These are phyloP conservation scores for Mycena rosella DNA, from an alignment of 768 basidiomycete species.

Conservation along the genomic window DNA sequence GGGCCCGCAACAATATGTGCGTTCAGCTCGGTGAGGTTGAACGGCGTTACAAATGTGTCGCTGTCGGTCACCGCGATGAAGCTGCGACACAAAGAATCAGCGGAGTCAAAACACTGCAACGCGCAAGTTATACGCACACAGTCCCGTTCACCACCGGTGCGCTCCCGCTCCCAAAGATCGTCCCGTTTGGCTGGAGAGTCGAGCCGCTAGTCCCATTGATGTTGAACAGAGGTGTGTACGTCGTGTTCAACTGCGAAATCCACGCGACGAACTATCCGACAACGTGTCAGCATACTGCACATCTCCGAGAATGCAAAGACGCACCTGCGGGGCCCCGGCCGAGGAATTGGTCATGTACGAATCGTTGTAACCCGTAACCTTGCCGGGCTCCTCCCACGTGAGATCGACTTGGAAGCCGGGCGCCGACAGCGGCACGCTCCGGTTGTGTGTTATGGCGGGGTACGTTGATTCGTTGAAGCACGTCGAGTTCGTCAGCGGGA, in stretches of 20 bases:
- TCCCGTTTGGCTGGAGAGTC: conserved; percentile 62
- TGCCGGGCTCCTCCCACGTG: conserved; percentile 69
- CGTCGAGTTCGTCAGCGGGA: conserved; percentile 40
- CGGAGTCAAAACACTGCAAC: background rate
- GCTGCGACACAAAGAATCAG: conserved; percentile 36
- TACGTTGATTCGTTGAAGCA: conserved; percentile 50
- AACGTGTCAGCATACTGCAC: conserved; percentile 1
- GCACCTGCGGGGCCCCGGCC: conserved; percentile 57
- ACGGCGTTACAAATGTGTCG: conserved; percentile 67
- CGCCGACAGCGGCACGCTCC: conserved; percentile 58
- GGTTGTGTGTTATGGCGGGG: conserved; percentile 68
- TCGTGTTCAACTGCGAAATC: conserved; percentile 72
- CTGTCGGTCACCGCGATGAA: conserved; percentile 66
- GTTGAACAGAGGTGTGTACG: conserved; percentile 63
- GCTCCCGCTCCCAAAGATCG: conserved; percentile 57
- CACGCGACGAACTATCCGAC: conserved; percentile 61
- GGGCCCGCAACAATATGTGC: conserved; percentile 69
- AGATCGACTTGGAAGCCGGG: conserved; percentile 62
- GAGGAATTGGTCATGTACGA: conserved; percentile 64
- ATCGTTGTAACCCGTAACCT: conserved; percentile 62
- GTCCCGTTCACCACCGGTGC: conserved; percentile 66
- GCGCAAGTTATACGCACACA: conserved; percentile 46
- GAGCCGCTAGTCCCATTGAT: conserved; percentile 57
- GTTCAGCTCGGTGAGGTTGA: conserved; percentile 66
- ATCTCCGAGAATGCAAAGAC: conserved; percentile 8